These are phyloP conservation scores for Sclerotinia minor DNA, from an alignment of 2,329 filamentous ascomycete genomes.

Conservation along the genomic window DNA sequence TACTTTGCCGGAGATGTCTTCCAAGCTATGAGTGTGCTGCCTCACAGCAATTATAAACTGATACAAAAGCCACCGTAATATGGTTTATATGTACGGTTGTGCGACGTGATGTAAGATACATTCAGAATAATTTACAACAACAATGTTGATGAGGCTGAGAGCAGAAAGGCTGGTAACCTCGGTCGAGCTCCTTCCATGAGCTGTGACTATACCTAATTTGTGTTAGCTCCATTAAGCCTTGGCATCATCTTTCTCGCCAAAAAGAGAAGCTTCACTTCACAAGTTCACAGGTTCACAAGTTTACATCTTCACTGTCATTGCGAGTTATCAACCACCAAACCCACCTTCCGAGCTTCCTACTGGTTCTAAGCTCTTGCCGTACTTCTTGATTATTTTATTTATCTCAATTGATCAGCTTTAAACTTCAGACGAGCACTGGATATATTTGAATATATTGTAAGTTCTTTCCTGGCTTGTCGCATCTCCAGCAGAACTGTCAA, in stretches of 20 bases:
- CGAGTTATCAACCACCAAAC: not conserved
- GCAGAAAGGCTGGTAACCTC: slow-evolving; percentile 16
- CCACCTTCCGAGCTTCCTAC: not conserved
- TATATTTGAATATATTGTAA: not conserved
- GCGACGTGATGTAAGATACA: not conserved
- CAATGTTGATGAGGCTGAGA: slow-evolving; percentile 9
- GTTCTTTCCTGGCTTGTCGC: not conserved
- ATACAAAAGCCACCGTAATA: not conserved
- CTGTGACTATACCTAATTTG: not conserved
- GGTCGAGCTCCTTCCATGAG: not conserved
- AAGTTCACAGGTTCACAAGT: not conserved
- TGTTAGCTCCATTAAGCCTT: not conserved
- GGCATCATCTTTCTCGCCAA: slow-evolving; percentile 9
- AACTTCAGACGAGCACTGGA: slow-evolving; percentile 3
- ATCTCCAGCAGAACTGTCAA: not conserved
- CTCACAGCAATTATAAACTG: not conserved
- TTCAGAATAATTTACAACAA: slow-evolving; percentile 8
- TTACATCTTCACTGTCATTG: not conserved
- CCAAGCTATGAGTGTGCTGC: not conserved
- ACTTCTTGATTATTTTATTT: not conserved
- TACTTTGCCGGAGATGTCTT: slow-evolving; percentile 2
- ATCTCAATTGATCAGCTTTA: not conserved
- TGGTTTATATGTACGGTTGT: slow-evolving; percentile 5
- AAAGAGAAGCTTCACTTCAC: not conserved
- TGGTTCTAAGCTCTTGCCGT: not conserved